Base-by-base conservation (phyloP, 116 monocot genomes). In the Cymodocea nodosa region DNA sequence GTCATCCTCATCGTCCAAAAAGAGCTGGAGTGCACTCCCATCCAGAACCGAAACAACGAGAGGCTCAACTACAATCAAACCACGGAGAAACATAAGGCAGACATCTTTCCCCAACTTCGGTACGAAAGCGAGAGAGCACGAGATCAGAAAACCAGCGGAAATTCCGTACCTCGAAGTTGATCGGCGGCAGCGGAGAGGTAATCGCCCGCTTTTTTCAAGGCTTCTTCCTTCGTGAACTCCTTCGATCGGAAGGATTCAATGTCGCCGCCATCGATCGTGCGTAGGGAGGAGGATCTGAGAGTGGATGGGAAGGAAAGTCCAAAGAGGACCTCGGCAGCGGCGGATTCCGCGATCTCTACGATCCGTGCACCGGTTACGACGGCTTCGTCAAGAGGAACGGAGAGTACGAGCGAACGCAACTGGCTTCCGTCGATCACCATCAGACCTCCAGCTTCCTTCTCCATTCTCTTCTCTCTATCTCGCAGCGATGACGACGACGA, bases 31-130 rank as follows among this genome's bases (percentile, higher is more conserved):
- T 4, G 63, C 48, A 72, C 51, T 20, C 40, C 63, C 72, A 72
- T 85, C 81, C 78, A 85, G 62, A 35, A 81, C 53, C 62, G 72
- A 80, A 69, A 84, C 40, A 70, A 78, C 78, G 55, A 84, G 64
- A 59, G 85, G 85, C 51, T 85, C 81, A 73, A 81, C 85, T 85
- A 62, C 18, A 64, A 9, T 51, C 48, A 3, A 23, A 69, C 58
- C 30, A 30, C 2, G 30, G 30, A 30, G 30, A 30, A 30, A 30
- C 30, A 30, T 30, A 30, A 30, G 3, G 30, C 30, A 30, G 3
- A 30, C 22, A 59, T 11, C 6, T 24, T 2, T 11, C 3, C 7
- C 25, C 24, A 23, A 59, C 25, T 24, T 19, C 54, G n/a, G 16
- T 20, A 30, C 30, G 20, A 54, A 54, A 54, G 54, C 3, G 2